Conservation (phyloP, 2,329 filamentous ascomycete genomes). For the Phialemonium atrogriseum region DNA sequence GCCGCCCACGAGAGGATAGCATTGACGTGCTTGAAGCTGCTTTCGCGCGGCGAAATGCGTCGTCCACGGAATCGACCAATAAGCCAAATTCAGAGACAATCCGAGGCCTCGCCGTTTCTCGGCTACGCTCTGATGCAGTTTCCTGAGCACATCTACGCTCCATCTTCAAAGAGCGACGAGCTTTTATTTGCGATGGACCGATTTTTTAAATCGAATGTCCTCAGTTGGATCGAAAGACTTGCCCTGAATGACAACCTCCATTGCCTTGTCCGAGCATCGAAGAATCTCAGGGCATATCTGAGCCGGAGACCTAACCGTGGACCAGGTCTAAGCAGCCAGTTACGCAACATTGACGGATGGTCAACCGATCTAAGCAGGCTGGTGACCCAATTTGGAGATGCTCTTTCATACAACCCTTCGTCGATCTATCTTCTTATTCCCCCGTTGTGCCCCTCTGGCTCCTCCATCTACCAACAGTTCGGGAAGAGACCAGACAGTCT, state of each 20-base stretch:
- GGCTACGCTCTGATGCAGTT: constrained; percentile 19
- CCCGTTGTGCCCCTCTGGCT: constrained; percentile 21
- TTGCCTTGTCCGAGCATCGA: constrained; percentile 13
- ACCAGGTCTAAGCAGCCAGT: constrained; percentile 13
- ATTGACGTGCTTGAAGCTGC: constrained; percentile 14
- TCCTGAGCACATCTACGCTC: constrained; percentile 16
- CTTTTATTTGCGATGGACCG: constrained; percentile 12
- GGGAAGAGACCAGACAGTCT: constrained; percentile 8
- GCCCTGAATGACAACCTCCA: constrained; percentile 13
- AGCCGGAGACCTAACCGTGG: constrained; percentile 13
- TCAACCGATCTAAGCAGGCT: constrained; percentile 21
- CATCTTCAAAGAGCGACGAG: constrained; percentile 11
- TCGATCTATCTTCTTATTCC: constrained; percentile 26
- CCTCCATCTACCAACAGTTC: constrained; percentile 10
- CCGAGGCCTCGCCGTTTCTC: constrained; percentile 9
- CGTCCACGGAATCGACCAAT: constrained; percentile 11
- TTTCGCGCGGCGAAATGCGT: constrained; percentile 11
- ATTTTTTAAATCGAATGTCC: constrained; percentile 18
- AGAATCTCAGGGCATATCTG: constrained; percentile 17
- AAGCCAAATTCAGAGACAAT: too few species aligned
- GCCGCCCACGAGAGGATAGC: constrained; percentile 17
- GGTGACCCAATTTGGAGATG: constrained; percentile 21
- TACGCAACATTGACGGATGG: constrained; percentile 19
- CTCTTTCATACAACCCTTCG: constrained; percentile 16
- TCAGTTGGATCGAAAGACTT: constrained; percentile 21